phyloP scores from a whole-genome alignment of 495 filamentous ascomycete species.

The Hypoxylon rickii region DNA sequence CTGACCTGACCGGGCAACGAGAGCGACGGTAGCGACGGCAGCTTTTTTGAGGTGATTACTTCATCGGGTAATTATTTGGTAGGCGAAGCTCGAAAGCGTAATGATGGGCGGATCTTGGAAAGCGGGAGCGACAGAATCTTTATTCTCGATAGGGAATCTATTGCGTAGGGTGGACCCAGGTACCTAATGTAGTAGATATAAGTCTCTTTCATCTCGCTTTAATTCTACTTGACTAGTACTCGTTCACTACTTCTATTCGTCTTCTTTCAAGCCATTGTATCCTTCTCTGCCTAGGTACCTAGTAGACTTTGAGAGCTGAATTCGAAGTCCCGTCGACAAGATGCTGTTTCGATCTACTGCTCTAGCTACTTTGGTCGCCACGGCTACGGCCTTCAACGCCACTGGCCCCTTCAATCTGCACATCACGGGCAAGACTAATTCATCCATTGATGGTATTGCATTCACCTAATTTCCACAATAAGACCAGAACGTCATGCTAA shows the following conservation, averaged over 20 bases:
- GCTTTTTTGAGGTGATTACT: too few species aligned
- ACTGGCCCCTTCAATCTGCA: conserved; percentile 32
- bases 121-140: conserved; percentile 3
- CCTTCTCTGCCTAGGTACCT: too few species aligned
- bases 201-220: not conserved
- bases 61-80: not conserved
- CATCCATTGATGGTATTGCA: conserved; percentile 25
- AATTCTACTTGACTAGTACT: not conserved
- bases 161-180: too few species aligned
- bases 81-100: conserved; percentile 5
- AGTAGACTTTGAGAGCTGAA: too few species aligned
- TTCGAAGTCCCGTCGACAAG: not conserved
- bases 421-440: conserved; percentile 24
- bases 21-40: too few species aligned
- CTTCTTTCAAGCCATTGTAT: too few species aligned
- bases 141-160: not conserved
- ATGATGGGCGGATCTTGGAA: conserved; percentile 6
- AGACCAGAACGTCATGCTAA: conserved; percentile 1
- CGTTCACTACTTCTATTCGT: not conserved
- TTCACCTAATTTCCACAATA: not conserved
- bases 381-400: conserved; percentile 15
- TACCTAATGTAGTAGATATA: too few species aligned
- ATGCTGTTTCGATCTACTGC: conserved; percentile 16
- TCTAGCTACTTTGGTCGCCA: conserved; percentile 9
- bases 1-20: conserved; percentile 12